Conservation (phyloP, 768 basidiomycete species). For the Cantharellus cinnabarinus region DNA sequence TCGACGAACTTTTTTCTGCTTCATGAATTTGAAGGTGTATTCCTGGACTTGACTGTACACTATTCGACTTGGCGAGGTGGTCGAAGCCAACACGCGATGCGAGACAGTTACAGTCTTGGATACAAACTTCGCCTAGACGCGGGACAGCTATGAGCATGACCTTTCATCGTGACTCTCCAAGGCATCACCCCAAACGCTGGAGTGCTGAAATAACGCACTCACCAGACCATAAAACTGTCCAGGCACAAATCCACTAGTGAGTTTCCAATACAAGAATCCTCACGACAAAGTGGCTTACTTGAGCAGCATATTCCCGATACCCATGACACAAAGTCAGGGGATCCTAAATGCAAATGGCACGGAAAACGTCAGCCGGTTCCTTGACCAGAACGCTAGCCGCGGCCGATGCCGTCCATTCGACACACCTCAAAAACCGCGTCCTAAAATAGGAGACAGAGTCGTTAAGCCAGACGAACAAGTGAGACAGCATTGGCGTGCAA, state of each 20-base stretch:
- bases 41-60: slow-evolving; percentile 39
- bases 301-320: slow-evolving; percentile 30
- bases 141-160: slow-evolving; percentile 1
- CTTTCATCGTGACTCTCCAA: background rate
- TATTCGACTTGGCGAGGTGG: slow-evolving; percentile 34
- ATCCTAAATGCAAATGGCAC: slow-evolving; percentile 17
- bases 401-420: background rate
- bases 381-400: background rate
- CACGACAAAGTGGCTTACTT: slow-evolving; percentile 22
- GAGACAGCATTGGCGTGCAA: background rate
- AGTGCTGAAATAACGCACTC: slow-evolving; percentile 8
- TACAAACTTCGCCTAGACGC: slow-evolving; percentile 31
- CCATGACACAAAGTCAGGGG: slow-evolving; percentile 31
- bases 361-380: background rate
- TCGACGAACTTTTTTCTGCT: slow-evolving; percentile 27
- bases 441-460: background rate
- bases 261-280: background rate
- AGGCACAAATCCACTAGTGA: background rate
- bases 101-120: slow-evolving; percentile 30
- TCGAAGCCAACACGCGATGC: slow-evolving; percentile 38
- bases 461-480: background rate
- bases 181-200: background rate
- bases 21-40: slow-evolving; percentile 34
- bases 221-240: slow-evolving; percentile 35
- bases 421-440: slow-evolving; percentile 11